phyloP scores from a whole-genome alignment of 2,329 filamentous ascomycete genomes.

The Claviceps maximensis region DNA sequence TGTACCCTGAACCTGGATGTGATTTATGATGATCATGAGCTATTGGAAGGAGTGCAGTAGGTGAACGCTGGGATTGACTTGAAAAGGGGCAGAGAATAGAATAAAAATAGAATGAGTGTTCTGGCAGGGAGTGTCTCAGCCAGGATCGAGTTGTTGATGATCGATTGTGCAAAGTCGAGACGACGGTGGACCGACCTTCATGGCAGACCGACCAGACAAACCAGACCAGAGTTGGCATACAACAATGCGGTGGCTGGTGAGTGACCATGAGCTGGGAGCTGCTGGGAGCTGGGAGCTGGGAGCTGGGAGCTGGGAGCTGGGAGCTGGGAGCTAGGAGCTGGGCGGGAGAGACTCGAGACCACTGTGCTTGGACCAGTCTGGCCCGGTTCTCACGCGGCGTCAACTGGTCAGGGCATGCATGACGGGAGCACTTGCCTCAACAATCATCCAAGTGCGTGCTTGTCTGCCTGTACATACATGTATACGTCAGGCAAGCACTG shows the following conservation, averaged over 20 bases:
- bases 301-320: not conserved
- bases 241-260: constrained; percentile 1
- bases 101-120: not conserved
- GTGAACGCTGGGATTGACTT: not conserved
- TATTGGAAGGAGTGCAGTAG: not conserved
- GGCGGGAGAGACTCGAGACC: too few species aligned
- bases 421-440: not conserved
- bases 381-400: not conserved
- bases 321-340: too few species aligned
- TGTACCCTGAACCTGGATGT: not conserved
- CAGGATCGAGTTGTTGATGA: not conserved
- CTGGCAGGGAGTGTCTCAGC: not conserved
- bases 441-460: not conserved
- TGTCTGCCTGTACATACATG: not conserved
- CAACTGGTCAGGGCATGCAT: not conserved
- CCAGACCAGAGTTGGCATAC: not conserved
- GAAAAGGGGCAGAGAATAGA: not conserved
- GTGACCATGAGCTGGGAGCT: not conserved
- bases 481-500: not conserved
- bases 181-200: too few species aligned
- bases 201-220: too few species aligned
- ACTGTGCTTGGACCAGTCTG: too few species aligned
- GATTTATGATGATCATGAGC: not conserved
- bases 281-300: too few species aligned
- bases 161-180: not conserved